Base-by-base conservation (phyloP, 441 rosid species). In the Brassica hybrid region DNA sequence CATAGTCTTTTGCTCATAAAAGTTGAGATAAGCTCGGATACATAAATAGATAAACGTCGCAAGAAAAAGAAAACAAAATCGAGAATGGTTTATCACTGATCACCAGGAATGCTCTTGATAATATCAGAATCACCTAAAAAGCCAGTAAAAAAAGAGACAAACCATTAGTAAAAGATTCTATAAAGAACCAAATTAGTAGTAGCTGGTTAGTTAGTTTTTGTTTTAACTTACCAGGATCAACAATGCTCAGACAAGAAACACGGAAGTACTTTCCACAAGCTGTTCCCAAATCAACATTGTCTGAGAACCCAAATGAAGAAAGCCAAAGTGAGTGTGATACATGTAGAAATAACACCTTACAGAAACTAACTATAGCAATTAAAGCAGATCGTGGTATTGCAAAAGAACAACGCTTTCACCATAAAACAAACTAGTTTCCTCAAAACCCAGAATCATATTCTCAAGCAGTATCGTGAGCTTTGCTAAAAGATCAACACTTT, bases 211-310 rank as follows among this genome's bases (percentile, higher is more conserved):
- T 5, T 13, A 11, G 54, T 4, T n/a, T 12, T 12, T 13, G 61
- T 54, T 25, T 17, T 11, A 41, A 41, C 5, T 17, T 83, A 92
- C 97, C 96, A 72, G 93, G 87, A 80, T 92, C 96, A 1, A 90
- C 75, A 34, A 89, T 84, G 86, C 97, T 90, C 76, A 94, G 85
- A 83, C 98, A 94, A 63, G 89, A 92, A 5, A 92, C 96, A 21
- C 98, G 85, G 87, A 74, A 92, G 73, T 88, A 88, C 83, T 94
- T 92, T 34, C 96, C 97, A 0, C 97, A 94, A 27, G 97, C 96
- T 13, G 96, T 92, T 9, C 98, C 97, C 78, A 94, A 75, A 69
- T 92, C 97, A 17, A 89, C 96, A 25, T 94, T 94, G 76, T 91
- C 95, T 89, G 88, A 76, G 72, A 36, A 69, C 1, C 34, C 66